Percentiles rank a stretch among this genome's conserved stretches.
Conservation (phyloP, 192 early-diverging fungal genomes). For the Diversispora epigaea region DNA sequence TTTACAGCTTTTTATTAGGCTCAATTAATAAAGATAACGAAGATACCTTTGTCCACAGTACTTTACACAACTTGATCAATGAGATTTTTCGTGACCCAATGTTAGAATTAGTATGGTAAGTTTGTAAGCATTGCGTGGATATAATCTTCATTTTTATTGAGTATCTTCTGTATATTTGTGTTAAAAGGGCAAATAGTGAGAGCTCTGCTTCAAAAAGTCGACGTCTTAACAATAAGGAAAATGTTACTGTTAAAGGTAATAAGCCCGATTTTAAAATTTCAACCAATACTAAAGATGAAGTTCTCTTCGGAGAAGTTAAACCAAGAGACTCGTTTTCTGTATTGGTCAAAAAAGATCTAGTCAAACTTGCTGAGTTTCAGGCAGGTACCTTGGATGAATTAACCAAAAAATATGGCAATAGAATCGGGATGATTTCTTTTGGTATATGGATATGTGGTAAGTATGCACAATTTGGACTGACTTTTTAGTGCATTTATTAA, state of each 20-base stretch:
- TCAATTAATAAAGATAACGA: no score
- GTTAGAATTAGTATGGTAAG: no score
- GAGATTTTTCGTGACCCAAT: no score
- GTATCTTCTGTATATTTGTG: no score
- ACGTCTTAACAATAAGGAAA: not conserved
- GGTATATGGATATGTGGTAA: not conserved
- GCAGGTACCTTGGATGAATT: not conserved
- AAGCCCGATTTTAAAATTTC: not conserved
- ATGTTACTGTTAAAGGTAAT: not conserved
- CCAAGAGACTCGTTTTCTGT: not conserved
- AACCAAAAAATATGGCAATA: conserved; percentile 11
- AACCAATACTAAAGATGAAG: not conserved
- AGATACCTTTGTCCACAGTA: no score
- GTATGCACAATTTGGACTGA: not conserved
- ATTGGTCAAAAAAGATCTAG: not conserved
- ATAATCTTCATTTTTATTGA: no score
- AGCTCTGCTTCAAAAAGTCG: no score
- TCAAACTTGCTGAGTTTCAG: not conserved
- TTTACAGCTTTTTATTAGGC: no score
- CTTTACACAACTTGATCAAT: no score
- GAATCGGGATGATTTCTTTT: not conserved
- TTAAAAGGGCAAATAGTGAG: no score
- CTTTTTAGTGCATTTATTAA: conserved; percentile 3
- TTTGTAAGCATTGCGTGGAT: no score
- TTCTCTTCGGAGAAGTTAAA: not conserved